These are phyloP conservation scores for Neonothopanus nambi DNA, from an alignment of 1,284 basidiomycete species.

Conservation along the genomic window DNA sequence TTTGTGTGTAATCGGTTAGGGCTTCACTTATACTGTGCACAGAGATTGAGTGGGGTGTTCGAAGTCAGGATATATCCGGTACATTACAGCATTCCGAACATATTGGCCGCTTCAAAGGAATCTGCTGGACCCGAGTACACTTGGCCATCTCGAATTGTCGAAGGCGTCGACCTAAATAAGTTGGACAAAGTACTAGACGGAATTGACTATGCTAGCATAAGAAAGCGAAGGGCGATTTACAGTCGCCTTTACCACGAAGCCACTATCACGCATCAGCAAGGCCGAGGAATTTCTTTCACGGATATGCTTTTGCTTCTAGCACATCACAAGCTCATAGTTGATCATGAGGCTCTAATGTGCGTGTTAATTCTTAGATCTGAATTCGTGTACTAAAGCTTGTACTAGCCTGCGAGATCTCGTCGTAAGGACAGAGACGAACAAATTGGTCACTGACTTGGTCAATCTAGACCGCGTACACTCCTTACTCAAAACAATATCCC, in stretches of 20 bases:
- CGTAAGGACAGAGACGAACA: conserved; percentile 72
- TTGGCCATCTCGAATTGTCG: conserved; percentile 36
- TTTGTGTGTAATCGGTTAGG: neutral
- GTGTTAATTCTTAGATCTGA: conserved; percentile 26
- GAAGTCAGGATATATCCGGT: conserved; percentile 83
- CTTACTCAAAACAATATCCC: conserved; percentile 73
- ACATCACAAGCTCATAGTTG: conserved; percentile 91
- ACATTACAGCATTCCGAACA: conserved; percentile 61
- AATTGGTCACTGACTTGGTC: conserved; percentile 79
- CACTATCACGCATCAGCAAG: conserved; percentile 67
- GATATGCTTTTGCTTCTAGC: conserved; percentile 88
- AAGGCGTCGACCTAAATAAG: conserved; percentile 65
- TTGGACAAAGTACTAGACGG: conserved; percentile 58
- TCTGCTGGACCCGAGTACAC: neutral
- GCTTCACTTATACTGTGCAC: conserved; percentile 9
- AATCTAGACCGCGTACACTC: conserved; percentile 84
- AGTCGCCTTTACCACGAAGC: conserved; percentile 86
- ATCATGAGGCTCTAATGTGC: conserved; percentile 84
- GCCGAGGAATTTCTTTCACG: conserved; percentile 87
- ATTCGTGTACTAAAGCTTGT: conserved; percentile 5
- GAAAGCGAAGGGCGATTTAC: conserved; percentile 69
- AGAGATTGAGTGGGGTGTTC: conserved; percentile 82
- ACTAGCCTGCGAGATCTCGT: conserved; percentile 81
- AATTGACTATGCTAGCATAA: conserved; percentile 67
- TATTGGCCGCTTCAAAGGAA: conserved; percentile 42